phyloP scores from a whole-genome alignment of 768 basidiomycete species.

The Tulasnella calospora region DNA sequence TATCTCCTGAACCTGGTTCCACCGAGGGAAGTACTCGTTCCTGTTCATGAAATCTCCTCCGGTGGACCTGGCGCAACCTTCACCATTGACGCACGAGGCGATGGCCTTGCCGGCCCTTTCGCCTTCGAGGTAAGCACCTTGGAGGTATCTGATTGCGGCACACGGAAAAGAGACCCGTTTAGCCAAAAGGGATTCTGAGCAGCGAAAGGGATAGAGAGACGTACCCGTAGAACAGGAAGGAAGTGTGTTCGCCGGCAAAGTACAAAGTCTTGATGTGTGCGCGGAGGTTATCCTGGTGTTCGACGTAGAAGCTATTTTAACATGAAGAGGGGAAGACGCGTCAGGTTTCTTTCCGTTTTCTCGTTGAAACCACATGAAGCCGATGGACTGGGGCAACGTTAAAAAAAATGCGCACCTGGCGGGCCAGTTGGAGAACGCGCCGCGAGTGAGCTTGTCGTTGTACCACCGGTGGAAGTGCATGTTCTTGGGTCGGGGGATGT shows the following conservation, averaged over 20 bases:
- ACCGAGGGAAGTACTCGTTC: neutral
- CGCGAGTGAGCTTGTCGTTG: slow-evolving; percentile 50
- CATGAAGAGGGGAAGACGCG: neutral
- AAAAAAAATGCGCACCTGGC: slow-evolving; percentile 43
- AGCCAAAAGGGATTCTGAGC: neutral
- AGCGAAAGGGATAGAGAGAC: neutral
- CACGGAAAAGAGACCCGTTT: too few relatives aligned
- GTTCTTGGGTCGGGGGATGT: slow-evolving; percentile 52
- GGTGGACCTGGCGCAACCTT: neutral
- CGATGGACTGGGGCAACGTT: too few relatives aligned
- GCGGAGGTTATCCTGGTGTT: slow-evolving; percentile 25
- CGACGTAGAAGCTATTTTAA: slow-evolving; percentile 14
- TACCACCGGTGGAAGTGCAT: slow-evolving; percentile 57
- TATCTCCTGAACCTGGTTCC: slow-evolving; percentile 1
- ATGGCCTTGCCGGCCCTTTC: neutral
- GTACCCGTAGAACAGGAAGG: slow-evolving; percentile 13
- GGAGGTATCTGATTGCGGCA: neutral
- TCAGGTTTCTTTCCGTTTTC: too few relatives aligned
- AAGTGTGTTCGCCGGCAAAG: slow-evolving; percentile 26
- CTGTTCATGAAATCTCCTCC: neutral
- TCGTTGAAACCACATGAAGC: too few relatives aligned
- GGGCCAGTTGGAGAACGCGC: slow-evolving; percentile 68
- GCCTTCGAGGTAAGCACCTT: slow-evolving; percentile 26
- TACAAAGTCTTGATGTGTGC: slow-evolving; percentile 8
- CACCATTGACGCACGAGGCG: neutral